A percentile compares a stretch with the other conserved stretches of the same genome.
Conservation (phyloP, 306 rosid genomes). For the Parietaria judaica region DNA sequence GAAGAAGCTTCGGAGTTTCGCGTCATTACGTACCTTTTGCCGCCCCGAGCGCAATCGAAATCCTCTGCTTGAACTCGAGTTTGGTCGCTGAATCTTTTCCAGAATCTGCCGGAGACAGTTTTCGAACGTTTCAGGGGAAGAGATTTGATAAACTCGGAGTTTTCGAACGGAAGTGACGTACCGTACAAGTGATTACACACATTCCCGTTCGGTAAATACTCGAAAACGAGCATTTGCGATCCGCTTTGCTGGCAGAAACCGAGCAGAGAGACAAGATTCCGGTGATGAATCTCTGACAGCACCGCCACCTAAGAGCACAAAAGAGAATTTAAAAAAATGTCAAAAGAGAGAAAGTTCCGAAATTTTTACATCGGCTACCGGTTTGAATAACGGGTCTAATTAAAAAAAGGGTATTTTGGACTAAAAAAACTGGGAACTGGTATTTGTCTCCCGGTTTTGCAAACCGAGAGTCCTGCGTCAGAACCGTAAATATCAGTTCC, state of each 20-base stretch:
- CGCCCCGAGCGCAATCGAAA: constrained; percentile 39
- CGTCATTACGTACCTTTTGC: constrained; percentile 26
- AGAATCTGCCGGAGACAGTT: constrained; percentile 16
- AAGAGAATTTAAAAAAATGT: neutral
- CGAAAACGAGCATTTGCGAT: constrained; percentile 37
- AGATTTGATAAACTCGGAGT: neutral
- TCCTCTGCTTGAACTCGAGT: constrained; percentile 41
- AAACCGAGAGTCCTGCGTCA: no score
- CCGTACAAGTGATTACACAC: constrained; percentile 39
- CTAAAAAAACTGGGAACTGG: no score
- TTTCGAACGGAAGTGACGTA: constrained; percentile 1
- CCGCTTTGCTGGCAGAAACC: constrained; percentile 48
- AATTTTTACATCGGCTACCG: no score
- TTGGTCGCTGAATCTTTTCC: constrained; percentile 23
- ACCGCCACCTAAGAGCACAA: constrained; percentile 21
- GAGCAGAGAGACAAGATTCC: constrained; percentile 31
- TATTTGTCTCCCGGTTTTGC: no score
- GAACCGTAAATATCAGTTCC: no score
- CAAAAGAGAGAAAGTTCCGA: no score
- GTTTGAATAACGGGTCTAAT: no score
- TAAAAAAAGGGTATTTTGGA: no score
- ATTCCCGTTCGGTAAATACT: constrained; percentile 37
- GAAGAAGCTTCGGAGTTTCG: neutral
- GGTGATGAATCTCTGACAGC: constrained; percentile 37
- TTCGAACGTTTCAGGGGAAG: neutral